phyloP scores from a whole-genome alignment of 148 eudicot genomes.

The Beta vulgaris region DNA sequence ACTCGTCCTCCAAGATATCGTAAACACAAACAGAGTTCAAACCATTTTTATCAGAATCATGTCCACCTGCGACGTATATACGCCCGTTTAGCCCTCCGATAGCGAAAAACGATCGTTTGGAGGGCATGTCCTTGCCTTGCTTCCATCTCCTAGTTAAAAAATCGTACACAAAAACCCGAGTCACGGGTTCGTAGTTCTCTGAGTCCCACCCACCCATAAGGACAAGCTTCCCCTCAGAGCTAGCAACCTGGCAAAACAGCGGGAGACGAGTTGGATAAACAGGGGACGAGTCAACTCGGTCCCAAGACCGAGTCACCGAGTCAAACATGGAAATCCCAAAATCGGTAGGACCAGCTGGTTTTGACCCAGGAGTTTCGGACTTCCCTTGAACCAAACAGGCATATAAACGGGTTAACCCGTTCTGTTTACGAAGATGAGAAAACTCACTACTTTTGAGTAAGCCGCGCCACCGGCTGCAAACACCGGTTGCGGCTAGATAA shows the following conservation, averaged over 20 bases:
- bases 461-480: conserved; percentile 53
- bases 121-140: conserved; percentile 55
- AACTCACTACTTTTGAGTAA: conserved; percentile 44
- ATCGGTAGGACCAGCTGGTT: conserved; percentile 19
- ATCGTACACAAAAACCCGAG: conserved; percentile 57
- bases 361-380: conserved; percentile 8
- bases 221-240: conserved; percentile 62
- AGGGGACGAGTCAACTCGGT: conserved; percentile 50
- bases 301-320: conserved; percentile 40
- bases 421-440: conserved; percentile 41
- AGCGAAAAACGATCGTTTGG: conserved; percentile 55
- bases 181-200: conserved; percentile 46
- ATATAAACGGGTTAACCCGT: conserved; percentile 39
- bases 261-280: conserved; percentile 60
- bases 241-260: conserved; percentile 57
- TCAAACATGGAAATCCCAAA: conserved; percentile 57
- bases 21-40: conserved; percentile 48
- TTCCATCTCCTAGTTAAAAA: conserved; percentile 52
- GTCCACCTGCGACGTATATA: conserved; percentile 69
- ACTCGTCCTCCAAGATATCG: conserved; percentile 39
- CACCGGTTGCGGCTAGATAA: conserved; percentile 42
- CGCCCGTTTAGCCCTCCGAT: conserved; percentile 34
- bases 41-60: conserved; percentile 71
- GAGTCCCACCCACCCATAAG: conserved; percentile 82
- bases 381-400: conserved; percentile 59